Evolutionary conservation across 805 yeast genomes (phyloP), one percentile per base, ranked within the genome.

Genomic region (Wickerhamomyces subpelliculosus): DNA sequence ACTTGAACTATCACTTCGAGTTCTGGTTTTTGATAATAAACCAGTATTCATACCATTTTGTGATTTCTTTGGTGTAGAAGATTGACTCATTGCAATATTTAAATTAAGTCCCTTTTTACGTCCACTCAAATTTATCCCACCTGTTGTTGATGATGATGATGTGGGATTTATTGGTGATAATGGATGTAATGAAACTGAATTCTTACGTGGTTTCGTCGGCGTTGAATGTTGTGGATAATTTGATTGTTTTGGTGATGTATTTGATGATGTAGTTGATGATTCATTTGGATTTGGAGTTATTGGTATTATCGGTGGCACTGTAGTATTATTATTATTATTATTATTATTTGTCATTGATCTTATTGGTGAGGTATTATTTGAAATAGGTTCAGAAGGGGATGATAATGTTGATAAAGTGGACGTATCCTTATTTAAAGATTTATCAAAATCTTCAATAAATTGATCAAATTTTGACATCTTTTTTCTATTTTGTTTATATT

Each of bases 371-470:
- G n/a, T n/a, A n/a, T n/a, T n/a, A n/a, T n/a, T n/a, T n/a, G n/a
- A n/a, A n/a, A n/a, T n/a, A 50, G 58, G 6, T 49, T 45, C 20
- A 41, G 36, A 29, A 43, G 58, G 29, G 43, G 46, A 37, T 39
- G 51, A 31, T 35, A 54, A 45, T 1, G 56, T 52, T 21, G 42
- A 48, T 34, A 55, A 41, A 2, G 62, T 52, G 19, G 66, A 58
- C 3, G 68, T 65, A 39, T 65, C 70, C 13, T 61, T 51, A 29
- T 60, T 43, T 27, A 62, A 37, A 20, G 48, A 51, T 38, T 47
- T 44, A 36, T 65, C 70, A 13, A 60, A 54, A 30, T 57, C 55
- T 37, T 57, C 55, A 17, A 65, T 61, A 43, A 65, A 65, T 41
- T 51, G 51, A 40, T 65, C 68, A 37, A 64, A 62, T 39, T 57